phyloP scores from a whole-genome alignment of 257 asterid species.

The Leptodermis oblonga region DNA sequence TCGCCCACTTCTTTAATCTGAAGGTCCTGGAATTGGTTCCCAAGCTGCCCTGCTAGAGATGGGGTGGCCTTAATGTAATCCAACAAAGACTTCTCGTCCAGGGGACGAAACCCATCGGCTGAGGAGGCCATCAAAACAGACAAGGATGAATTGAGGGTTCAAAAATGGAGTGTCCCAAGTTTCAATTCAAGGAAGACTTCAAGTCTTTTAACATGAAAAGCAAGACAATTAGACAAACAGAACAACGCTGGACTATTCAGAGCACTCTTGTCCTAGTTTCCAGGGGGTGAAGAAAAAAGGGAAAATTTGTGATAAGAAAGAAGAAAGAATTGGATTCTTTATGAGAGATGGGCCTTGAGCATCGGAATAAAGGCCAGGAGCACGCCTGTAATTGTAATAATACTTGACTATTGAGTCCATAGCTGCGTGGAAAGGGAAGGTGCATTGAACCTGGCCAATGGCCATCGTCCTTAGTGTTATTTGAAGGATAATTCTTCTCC shows the following conservation, averaged over 20 bases:
- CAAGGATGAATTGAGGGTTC: not conserved
- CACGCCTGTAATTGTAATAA: not conserved
- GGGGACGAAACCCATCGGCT: slow-evolving; percentile 56
- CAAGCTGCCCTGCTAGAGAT: slow-evolving; percentile 57
- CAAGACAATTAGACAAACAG: not conserved
- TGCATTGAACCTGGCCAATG: slow-evolving; percentile 18
- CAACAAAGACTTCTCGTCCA: slow-evolving; percentile 64
- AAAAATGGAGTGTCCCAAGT: not conserved
- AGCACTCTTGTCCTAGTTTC: not conserved
- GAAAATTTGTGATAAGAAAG: no score
- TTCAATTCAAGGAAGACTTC: not conserved
- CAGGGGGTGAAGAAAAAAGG: not conserved
- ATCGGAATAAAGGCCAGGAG: not conserved
- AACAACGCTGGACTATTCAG: not conserved
- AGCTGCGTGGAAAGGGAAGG: not conserved
- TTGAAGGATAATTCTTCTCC: no score
- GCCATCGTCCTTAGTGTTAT: no score
- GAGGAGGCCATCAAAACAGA: slow-evolving; percentile 33
- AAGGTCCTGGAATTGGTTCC: slow-evolving; percentile 51
- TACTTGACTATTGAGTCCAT: no score
- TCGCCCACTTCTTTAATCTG: slow-evolving; percentile 89
- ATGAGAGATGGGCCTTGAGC: not conserved
- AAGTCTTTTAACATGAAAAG: not conserved
- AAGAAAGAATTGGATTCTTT: not conserved
- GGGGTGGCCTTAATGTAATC: slow-evolving; percentile 81